These are phyloP conservation scores for Cutaneotrichosporon cutaneum DNA, from an alignment of 1,284 basidiomycete genomes.

Conservation along the genomic window DNA sequence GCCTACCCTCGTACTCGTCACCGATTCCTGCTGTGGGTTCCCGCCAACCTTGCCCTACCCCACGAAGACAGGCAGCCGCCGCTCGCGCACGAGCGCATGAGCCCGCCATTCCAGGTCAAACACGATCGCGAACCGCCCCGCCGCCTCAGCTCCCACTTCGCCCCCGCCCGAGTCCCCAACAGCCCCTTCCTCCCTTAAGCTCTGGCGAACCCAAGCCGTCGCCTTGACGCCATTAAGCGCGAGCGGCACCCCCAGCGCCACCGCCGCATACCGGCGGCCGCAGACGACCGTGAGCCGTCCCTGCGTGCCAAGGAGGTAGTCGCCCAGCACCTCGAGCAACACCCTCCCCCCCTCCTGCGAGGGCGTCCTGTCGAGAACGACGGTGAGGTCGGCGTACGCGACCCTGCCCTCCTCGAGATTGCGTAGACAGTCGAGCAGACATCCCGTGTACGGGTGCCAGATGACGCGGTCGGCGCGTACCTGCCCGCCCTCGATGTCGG, in stretches of 20 bases:
- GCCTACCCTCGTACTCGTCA: too few species aligned
- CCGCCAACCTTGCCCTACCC: too few species aligned
- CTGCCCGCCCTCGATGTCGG: neutral
- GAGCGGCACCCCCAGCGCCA: neutral
- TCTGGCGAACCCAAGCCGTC: neutral
- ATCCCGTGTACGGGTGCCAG: neutral
- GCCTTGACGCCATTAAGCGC: neutral
- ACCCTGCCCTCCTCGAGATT: neutral
- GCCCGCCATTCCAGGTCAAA: neutral
- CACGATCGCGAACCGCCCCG: neutral
- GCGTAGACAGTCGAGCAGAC: neutral
- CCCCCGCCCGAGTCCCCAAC: neutral
- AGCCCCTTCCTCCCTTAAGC: neutral
- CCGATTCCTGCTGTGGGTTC: too few species aligned
- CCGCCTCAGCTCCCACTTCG: neutral
- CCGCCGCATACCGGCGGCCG: neutral
- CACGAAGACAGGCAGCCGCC: neutral
- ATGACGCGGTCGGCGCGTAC: neutral
- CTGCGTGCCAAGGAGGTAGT: neutral
- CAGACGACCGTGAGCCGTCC: neutral
- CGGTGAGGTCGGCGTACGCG: neutral
- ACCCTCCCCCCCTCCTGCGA: neutral
- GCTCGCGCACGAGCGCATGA: neutral
- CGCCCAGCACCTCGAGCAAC: neutral
- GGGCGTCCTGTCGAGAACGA: neutral